Evolutionary conservation across 2,329 filamentous ascomycete genomes (phyloP), one percentile per base, ranked within the genome.

Genomic region (Talaromyces amestolkiae): DNA sequence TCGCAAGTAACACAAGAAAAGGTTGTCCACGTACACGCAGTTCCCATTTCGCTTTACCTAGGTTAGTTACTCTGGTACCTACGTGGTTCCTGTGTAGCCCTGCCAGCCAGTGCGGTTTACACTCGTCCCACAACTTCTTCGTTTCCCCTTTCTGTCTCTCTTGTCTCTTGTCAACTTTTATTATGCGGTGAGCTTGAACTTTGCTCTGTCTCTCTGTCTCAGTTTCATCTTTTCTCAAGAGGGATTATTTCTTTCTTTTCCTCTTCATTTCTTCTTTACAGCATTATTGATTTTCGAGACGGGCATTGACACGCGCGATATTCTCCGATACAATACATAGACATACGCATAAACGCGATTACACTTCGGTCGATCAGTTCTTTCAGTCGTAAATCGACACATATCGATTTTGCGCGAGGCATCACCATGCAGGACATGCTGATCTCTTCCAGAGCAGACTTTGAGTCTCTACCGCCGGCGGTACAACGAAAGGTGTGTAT

Each of bases 401-500:
- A 31, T 6, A 8, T 4, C 27, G 27, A 31, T 43, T 19, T 59
- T 7, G 19, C 31, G 15, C 15, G 37, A 24, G 49, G 7, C 37
- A 58, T 8, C 24, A 58, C 35, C 31, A 68, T 66, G 67, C 65
- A 68, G 33, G 61, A 60, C 45, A 51, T 67, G n/a, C 56, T 63
- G 33, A 51, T 58, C 43, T 63, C 68, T 17, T 66, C 67, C n/a
- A 72, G 74, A 49, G 73, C 76, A 49, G 79, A 81, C 60, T 85
- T 85, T 66, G 82, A 85, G 68, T 80, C 81, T 47, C 76, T 87
- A 11, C 85, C 85, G 22, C 82, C 82, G 27, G 83, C 84, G 17
- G 80, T 87, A 62, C 80, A 83, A 71, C 80, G 85, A 75, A 87
- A 87, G 79, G 85, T 87, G 77, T 80, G 84, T 79, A 43, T 62